A percentile compares a stretch with the other conserved stretches of the same genome.
These are phyloP conservation scores for Microsporum ferrugineum DNA, from an alignment of 2,329 filamentous ascomycete species.

Conservation along the genomic window DNA sequence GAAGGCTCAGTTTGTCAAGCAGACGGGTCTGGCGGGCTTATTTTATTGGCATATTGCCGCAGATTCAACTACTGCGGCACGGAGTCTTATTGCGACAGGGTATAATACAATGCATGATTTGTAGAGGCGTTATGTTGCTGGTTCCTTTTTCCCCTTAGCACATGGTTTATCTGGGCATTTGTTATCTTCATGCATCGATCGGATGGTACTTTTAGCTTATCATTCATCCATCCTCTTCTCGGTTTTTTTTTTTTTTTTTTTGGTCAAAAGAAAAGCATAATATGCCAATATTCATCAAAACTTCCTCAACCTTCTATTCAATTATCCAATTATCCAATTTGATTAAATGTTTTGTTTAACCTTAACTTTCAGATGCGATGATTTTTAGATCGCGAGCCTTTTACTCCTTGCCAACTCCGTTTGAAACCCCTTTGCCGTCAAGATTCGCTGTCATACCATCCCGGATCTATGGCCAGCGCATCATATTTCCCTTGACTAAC, in stretches of 20 bases:
- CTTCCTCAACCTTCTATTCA: too few species aligned
- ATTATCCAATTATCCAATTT: too few species aligned
- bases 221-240: too few species aligned
- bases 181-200: background rate
- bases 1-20: constrained; percentile 63
- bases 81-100: constrained; percentile 51
- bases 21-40: constrained; percentile 59
- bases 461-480: background rate
- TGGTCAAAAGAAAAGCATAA: background rate
- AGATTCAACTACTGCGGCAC: constrained; percentile 44
- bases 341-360: background rate
- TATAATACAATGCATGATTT: constrained; percentile 42
- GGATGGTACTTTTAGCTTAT: background rate
- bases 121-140: background rate
- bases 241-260: background rate
- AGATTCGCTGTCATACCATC: background rate
- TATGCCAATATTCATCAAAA: background rate
- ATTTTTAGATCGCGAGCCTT: background rate
- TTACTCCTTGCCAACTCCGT: background rate
- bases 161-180: background rate
- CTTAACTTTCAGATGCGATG: background rate
- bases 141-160: background rate
- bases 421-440: background rate
- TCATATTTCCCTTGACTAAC: background rate
- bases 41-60: constrained; percentile 75